phyloP scores from a whole-genome alignment of 2,329 filamentous ascomycete species.

The Cryphonectria parasitica region DNA sequence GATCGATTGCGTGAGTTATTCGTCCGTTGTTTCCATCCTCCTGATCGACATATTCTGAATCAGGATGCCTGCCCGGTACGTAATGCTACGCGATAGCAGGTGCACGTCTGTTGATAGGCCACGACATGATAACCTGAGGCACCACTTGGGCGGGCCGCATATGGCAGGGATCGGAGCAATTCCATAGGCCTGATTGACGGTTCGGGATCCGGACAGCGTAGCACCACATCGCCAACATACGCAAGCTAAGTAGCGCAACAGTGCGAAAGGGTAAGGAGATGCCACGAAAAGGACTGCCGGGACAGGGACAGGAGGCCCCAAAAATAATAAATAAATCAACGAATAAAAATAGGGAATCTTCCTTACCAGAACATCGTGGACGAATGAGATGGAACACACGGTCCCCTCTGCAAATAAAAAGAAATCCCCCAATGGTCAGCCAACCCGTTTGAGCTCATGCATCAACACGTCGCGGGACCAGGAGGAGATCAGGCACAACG shows the following conservation, averaged over 20 bases:
- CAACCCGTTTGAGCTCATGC: constrained; percentile 43
- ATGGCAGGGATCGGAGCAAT: constrained; percentile 17
- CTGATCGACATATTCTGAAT: constrained; percentile 8
- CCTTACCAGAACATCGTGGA: constrained; percentile 81
- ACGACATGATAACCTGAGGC: neutral
- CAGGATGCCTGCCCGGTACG: constrained; percentile 12
- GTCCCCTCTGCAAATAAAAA: constrained; percentile 67
- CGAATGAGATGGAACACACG: constrained; percentile 81
- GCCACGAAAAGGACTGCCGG: constrained; percentile 29
- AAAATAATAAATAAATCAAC: neutral
- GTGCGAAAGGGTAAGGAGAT: constrained; percentile 20
- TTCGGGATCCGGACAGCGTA: constrained; percentile 19
- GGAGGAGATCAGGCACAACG: neutral
- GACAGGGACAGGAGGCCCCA: constrained; percentile 21
- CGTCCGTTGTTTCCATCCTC: neutral
- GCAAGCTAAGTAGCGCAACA: constrained; percentile 27
- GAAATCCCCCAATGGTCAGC: constrained; percentile 42
- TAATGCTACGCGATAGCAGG: constrained; percentile 21
- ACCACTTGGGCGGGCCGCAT: constrained; percentile 16
- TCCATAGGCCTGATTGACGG: constrained; percentile 26
- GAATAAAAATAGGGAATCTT: constrained; percentile 30
- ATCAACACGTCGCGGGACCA: constrained; percentile 31
- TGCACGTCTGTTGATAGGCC: constrained; percentile 4
- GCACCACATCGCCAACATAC: constrained; percentile 24
- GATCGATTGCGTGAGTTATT: neutral